Evolutionary conservation across 1,284 basidiomycete species (phyloP).

Genomic region (Rhodofomes roseus): DNA sequence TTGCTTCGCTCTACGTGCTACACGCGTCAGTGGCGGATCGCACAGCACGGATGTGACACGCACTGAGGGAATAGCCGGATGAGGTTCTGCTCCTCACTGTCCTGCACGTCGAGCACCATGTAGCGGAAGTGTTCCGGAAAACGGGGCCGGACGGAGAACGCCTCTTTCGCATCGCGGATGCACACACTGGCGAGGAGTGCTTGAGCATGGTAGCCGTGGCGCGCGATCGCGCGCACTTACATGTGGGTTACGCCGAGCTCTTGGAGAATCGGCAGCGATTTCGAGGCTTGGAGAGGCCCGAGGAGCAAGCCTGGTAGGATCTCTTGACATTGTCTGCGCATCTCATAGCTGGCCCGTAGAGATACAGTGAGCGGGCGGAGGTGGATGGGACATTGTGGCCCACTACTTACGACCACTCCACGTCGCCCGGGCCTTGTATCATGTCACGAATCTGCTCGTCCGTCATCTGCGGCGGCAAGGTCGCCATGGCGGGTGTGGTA

Average conservation of each 20-base stretch:
- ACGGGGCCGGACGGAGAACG: conserved; percentile 82
- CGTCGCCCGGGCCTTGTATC: conserved; percentile 71
- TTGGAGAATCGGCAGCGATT: conserved; percentile 67
- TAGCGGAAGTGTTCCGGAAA: conserved; percentile 82
- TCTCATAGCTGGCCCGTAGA: conserved; percentile 75
- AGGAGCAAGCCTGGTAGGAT: conserved; percentile 83
- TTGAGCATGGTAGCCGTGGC: not conserved
- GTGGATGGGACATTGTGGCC: not conserved
- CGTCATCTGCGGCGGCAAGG: conserved; percentile 6
- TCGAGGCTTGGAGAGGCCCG: conserved; percentile 87
- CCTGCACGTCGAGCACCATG: conserved; percentile 82
- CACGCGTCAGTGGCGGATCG: not conserved
- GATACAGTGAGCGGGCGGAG: not conserved
- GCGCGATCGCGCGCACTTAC: conserved; percentile 42
- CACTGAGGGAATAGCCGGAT: conserved; percentile 80
- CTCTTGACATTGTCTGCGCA: conserved; percentile 91
- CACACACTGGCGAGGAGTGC: conserved; percentile 50
- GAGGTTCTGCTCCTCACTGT: conserved; percentile 88
- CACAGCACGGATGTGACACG: conserved; percentile 20
- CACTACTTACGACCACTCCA: conserved; percentile 67
- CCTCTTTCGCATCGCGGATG: conserved; percentile 83
- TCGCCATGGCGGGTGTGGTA: not conserved
- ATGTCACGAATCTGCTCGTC: conserved; percentile 59
- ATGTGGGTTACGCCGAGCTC: conserved; percentile 80
- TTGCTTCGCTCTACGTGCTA: conserved; percentile 54